Base-by-base conservation (phyloP, 257 asterid genomes). In the Capsicum baccatum region DNA sequence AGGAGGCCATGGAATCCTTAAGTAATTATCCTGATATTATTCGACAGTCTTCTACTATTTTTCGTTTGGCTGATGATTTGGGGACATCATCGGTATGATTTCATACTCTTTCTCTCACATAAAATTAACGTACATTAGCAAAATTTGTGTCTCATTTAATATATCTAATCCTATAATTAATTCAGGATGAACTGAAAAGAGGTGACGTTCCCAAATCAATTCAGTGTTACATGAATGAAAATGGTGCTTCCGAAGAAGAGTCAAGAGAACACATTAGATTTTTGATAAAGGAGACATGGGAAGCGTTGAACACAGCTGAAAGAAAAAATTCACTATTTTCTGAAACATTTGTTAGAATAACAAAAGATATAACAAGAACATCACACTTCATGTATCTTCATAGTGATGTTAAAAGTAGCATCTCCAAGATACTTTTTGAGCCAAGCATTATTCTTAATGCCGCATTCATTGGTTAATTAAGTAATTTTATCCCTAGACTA, bases 1-100 rank as follows among this genome's bases (percentile, higher is more conserved):
- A 84, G 19, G 88, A 89, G 3, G 87, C 74, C 26, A 50, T 86
- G 67, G 42, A 84, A 5, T 37, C 52, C 66, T 63, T 94, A 26
- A 86, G 67, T 1, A 55, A 81, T 1, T 78, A 87, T 79, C 92
- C 84, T 19, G 54, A 87, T 15, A 44, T 88, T 2, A 79, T 92
- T 21, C 88, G 86, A 5, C 86, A 59, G 15, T 71, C 93, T 0
- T 50, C 86, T 2, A 86, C 56, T 52, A 4, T 92, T 68, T 0
- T 85, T 2, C 85, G 97, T 0, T 87, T 92, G 5, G 81, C 89
- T 0, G 81, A 94, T 70, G 97, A 94, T 78, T 59, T 92, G 0
- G 95, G 84, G 54, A 92, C 93, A 5, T 87, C 93, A 1, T 71
- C 39, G 86, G 92, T 92, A 83, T 9, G 56, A 3, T 52, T 9